These are phyloP conservation scores for Penicillium nucicola DNA, from an alignment of 495 filamentous ascomycete species.

Conservation along the genomic window DNA sequence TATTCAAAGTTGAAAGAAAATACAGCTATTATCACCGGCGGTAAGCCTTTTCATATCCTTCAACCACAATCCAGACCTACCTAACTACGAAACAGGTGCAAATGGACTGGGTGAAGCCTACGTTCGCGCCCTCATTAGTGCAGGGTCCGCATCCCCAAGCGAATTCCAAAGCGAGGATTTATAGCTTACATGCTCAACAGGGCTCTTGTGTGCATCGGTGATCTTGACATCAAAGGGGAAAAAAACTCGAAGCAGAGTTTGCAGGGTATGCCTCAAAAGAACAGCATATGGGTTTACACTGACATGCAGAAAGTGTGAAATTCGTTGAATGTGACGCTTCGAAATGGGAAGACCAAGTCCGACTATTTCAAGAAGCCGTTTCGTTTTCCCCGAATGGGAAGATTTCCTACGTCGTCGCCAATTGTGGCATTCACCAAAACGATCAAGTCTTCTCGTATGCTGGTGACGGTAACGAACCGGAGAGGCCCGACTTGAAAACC, in stretches of 20 bases:
- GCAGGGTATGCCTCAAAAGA: background rate
- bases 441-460: constrained; percentile 33
- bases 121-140: constrained; percentile 14
- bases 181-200: constrained; percentile 2
- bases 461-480: constrained; percentile 20
- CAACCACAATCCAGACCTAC: too few relatives aligned
- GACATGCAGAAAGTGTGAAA: constrained; percentile 7
- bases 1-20: background rate
- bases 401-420: constrained; percentile 43
- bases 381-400: constrained; percentile 29
- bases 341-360: constrained; percentile 32
- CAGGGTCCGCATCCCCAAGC: constrained; percentile 8
- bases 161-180: background rate
- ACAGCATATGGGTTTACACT: background rate
- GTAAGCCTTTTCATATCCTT: background rate
- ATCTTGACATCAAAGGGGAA: constrained; percentile 6
- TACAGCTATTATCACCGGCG: constrained; percentile 11
- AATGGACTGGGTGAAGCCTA: constrained; percentile 25
- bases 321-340: constrained; percentile 12
- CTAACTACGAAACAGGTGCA: constrained; percentile 7
- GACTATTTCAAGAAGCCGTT: constrained; percentile 32
- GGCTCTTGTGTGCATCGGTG: constrained; percentile 12
- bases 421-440: constrained; percentile 44
- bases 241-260: constrained; percentile 11
- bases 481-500: constrained; percentile 33